Conservation (phyloP, 495 filamentous ascomycete genomes). For the Aspergillus cristatus region DNA sequence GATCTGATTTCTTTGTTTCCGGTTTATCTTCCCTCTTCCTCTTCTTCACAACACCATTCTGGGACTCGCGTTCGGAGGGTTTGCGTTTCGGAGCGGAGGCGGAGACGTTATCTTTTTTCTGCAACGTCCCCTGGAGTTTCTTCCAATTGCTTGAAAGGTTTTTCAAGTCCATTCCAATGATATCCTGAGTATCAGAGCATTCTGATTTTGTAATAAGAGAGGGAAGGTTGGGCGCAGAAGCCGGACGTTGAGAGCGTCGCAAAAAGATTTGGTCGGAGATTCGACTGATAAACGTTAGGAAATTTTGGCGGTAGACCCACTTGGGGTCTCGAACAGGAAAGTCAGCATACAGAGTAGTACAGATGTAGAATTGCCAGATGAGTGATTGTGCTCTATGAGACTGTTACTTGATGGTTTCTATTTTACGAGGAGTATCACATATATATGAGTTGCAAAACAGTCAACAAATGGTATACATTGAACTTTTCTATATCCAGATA, state of each 20-base stretch:
- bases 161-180: slow-evolving; percentile 34
- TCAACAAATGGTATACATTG: too few relatives aligned
- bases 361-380: too few relatives aligned
- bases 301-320: background rate
- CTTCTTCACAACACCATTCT: slow-evolving; percentile 29
- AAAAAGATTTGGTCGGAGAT: too few relatives aligned
- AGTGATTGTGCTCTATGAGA: too few relatives aligned
- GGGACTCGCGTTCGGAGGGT: slow-evolving; percentile 24
- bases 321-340: too few relatives aligned
- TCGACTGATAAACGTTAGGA: slow-evolving; percentile 2
- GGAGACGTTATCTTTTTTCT: slow-evolving; percentile 30
- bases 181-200: slow-evolving; percentile 9
- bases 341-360: too few relatives aligned
- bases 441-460: background rate
- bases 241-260: background rate
- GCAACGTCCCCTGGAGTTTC: slow-evolving; percentile 58
- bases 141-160: slow-evolving; percentile 60
- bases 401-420: too few relatives aligned
- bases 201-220: slow-evolving; percentile 6
- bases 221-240: background rate
- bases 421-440: too few relatives aligned
- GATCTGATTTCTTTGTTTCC: slow-evolving; percentile 13
- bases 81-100: slow-evolving; percentile 28
- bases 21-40: slow-evolving; percentile 22
- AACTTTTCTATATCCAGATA: too few relatives aligned